A percentile compares a stretch with the other conserved stretches of the same genome.
Conservation (phyloP, 2,329 filamentous ascomycete genomes). For the Calonectria hongkongensis region DNA sequence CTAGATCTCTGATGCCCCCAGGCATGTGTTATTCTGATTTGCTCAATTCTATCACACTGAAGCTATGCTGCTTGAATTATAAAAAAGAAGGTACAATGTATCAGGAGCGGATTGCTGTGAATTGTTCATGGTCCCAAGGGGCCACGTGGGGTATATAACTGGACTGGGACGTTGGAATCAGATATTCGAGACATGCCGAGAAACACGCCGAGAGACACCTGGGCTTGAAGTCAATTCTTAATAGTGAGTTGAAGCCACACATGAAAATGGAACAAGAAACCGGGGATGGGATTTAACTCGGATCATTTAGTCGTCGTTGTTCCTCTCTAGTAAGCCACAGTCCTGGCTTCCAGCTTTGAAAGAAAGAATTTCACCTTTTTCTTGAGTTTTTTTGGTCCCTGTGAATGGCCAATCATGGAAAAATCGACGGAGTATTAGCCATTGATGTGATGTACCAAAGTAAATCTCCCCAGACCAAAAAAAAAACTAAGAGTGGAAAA, state of each 20-base stretch:
- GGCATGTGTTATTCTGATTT: too few relatives aligned
- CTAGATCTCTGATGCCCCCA: too few relatives aligned
- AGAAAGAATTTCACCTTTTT: background rate
- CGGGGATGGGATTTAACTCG: background rate
- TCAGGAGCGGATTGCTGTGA: background rate
- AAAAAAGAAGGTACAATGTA: background rate
- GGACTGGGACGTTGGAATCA: background rate
- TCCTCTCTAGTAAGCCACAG: background rate
- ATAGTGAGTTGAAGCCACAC: background rate
- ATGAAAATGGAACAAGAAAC: background rate
- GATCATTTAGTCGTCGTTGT: background rate
- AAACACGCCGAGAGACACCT: background rate
- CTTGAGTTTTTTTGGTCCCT: background rate
- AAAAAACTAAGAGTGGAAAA: background rate
- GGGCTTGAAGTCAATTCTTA: background rate
- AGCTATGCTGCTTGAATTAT: too few relatives aligned
- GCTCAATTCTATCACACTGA: too few relatives aligned
- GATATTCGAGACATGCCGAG: background rate
- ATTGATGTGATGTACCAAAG: background rate
- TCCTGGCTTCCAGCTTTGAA: background rate
- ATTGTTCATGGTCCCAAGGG: background rate
- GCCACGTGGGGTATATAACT: conserved; percentile 2
- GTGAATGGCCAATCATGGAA: background rate
- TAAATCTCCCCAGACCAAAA: background rate
- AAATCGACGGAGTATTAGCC: background rate